Evolutionary conservation across 345 rosid species (phyloP).

Genomic region (Acer yangbiense): DNA sequence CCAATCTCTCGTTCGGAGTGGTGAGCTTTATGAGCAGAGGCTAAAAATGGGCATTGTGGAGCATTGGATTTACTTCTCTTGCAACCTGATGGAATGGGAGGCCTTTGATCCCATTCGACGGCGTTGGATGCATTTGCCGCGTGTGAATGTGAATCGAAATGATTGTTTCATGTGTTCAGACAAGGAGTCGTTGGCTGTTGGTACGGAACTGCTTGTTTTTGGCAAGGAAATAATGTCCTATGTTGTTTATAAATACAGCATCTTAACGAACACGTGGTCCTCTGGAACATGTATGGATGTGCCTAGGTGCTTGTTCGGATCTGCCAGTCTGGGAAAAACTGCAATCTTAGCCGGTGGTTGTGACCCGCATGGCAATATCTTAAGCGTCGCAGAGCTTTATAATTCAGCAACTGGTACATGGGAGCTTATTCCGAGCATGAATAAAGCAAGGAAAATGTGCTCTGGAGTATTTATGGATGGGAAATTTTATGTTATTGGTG

Average conservation of each 20-base stretch:
- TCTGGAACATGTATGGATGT: slow-evolving; percentile 47
- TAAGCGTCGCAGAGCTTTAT: slow-evolving; percentile 67
- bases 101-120: slow-evolving; percentile 64
- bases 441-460: slow-evolving; percentile 70
- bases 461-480: slow-evolving; percentile 82
- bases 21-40: slow-evolving; percentile 58
- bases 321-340: slow-evolving; percentile 64
- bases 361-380: slow-evolving; percentile 50
- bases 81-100: slow-evolving; percentile 73
- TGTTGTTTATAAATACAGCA: slow-evolving; percentile 52
- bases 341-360: slow-evolving; percentile 87
- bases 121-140: slow-evolving; percentile 74
- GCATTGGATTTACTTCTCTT: slow-evolving; percentile 85
- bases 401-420: slow-evolving; percentile 60
- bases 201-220: slow-evolving; percentile 67
- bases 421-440: slow-evolving; percentile 62
- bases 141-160: slow-evolving; percentile 43
- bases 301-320: slow-evolving; percentile 79
- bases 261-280: slow-evolving; percentile 56
- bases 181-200: slow-evolving; percentile 69
- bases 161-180: slow-evolving; percentile 53
- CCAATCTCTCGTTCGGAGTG: slow-evolving; percentile 41
- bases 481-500: slow-evolving; percentile 80
- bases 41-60: slow-evolving; percentile 48
- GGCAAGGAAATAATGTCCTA: slow-evolving; percentile 52